A percentile compares a stretch with the other conserved stretches of the same genome.
Evolutionary conservation across 768 basidiomycete genomes (phyloP).

Genomic region (Pleurotus pulmonarius): DNA sequence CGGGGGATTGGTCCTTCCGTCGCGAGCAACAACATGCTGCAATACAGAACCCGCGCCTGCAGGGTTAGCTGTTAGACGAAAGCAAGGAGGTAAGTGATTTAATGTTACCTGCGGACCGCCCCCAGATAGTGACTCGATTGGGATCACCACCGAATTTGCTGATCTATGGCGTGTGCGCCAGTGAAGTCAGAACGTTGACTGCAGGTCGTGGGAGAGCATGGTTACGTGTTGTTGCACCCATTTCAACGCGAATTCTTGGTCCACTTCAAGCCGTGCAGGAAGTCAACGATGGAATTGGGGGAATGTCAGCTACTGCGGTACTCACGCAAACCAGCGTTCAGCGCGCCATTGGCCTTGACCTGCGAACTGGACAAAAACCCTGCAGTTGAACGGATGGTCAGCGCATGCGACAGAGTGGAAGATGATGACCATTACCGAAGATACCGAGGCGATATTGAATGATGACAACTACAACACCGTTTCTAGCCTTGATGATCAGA

Average conservation of each 20-base stretch:
- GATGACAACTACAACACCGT: neutral
- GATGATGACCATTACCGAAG: neutral
- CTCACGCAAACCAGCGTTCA: slow-evolving; percentile 7
- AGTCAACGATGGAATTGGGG: neutral
- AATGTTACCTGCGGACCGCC: slow-evolving; percentile 16
- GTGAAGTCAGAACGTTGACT: no score
- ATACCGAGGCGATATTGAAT: slow-evolving; percentile 6
- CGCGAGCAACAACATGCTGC: slow-evolving; percentile 28
- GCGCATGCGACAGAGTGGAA: neutral
- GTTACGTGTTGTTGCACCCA: slow-evolving; percentile 4
- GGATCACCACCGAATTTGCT: slow-evolving; percentile 11
- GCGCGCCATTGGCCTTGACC: slow-evolving; percentile 8
- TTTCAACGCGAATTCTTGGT: slow-evolving; percentile 1
- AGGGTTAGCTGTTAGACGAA: neutral
- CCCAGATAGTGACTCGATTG: slow-evolving; percentile 20
- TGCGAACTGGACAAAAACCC: slow-evolving; percentile 4
- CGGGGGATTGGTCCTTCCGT: slow-evolving; percentile 26
- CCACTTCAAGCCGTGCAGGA: neutral
- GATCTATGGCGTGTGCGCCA: neutral
- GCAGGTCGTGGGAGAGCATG: neutral
- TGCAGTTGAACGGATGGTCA: neutral
- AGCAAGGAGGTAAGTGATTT: neutral
- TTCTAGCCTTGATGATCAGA: neutral
- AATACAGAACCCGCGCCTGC: slow-evolving; percentile 29
- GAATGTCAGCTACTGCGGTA: neutral